Base-by-base conservation (phyloP, 2,329 filamentous ascomycete genomes). In the Sporothrix pallida region DNA sequence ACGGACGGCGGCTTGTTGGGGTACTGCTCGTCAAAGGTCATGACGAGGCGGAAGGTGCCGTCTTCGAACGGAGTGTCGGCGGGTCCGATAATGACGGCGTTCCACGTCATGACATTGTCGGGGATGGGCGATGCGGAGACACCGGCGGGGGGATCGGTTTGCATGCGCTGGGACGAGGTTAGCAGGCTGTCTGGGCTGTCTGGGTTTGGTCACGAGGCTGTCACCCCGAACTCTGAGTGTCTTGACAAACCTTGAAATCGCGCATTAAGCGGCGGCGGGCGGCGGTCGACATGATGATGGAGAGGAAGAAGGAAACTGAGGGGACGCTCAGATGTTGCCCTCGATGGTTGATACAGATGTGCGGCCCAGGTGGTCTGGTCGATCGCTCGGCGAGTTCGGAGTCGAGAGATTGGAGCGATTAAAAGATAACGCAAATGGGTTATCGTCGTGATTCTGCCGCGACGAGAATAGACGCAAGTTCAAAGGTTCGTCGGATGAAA, bases 1-100 rank as follows among this genome's bases (percentile, higher is more conserved):
- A 98, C 96, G 48, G 94, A 93, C 0, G 96, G 96, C 5, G 96
- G 96, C 82, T 98, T 98, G 85, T 98, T 99, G 44, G 96, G 96
- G 79, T 99, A 99, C 80, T 97, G 95, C 83, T 99, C 96, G 81
- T 98, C 96, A 79, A 99, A 99, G 81, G 98, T 94, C 95, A 99
- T 98, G 70, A 98, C 95, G 12, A 99, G 91, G 77, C 95, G 89
- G 82, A 99, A 99, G 26, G 96, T 99, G 76, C 96, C 96, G 82
- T 99, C 96, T 83, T 99, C 96, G 80, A 98, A 99, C 0, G 96
- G 95, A 0, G 96, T 99, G 80, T 99, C 96, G 75, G 94, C 94
- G 54, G 95, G 95, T 10, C 95, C 95, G 79, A 99, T 98, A 76
- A 99, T 99, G 76, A 98, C 95, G 72, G 95, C 95, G 81, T 99